Base-by-base conservation (phyloP, 441 rosid genomes). In the Populus hybrid region DNA sequence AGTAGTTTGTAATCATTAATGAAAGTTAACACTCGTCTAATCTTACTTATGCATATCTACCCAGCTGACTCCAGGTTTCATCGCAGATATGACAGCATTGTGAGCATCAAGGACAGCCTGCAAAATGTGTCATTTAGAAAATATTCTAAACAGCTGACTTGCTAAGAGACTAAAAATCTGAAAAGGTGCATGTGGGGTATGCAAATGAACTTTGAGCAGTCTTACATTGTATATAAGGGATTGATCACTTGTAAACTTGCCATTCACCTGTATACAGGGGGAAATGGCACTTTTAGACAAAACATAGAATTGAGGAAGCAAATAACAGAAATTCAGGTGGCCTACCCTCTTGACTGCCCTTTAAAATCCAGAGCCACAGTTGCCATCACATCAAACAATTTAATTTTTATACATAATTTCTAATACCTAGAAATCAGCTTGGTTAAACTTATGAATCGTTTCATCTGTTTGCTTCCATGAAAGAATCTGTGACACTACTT, bases 21-120 rank as follows among this genome's bases (percentile, higher is more conserved):
- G 63, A 61, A 18, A 4, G 14, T 69, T 46, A 73, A 23, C 30
- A 72, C 57, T 72, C 40, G 68, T 42, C 69, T 28, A 75, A 64
- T 40, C 97, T 90, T 89, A 95, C 99, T 89, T 92, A 90, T 92
- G 98, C 98, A 93, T 95, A 84, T 93, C 92, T 40, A 93, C 89
- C 97, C 97, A 95, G 91, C 85, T 88, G 38, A 92, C 88, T 78
- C 97, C 98, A 65, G 98, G 99, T 82, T 91, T 91, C 97, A 92
- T 92, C 10, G 91, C 84, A 73, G 90, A 84, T 78, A 92, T 88
- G 81, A 95, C 99, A 79, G 93, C 89, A 86, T 95, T 80, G 81
- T 95, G 99, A 75, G 98, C 98, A 74, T 86, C 85, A 76, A 93
- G 94, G 72, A 95, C 98, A 65, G 97, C 98, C 99, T 93, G 86